Base-by-base conservation (phyloP, 352 stramenopile species). In the Globisporangium orthogonon region DNA sequence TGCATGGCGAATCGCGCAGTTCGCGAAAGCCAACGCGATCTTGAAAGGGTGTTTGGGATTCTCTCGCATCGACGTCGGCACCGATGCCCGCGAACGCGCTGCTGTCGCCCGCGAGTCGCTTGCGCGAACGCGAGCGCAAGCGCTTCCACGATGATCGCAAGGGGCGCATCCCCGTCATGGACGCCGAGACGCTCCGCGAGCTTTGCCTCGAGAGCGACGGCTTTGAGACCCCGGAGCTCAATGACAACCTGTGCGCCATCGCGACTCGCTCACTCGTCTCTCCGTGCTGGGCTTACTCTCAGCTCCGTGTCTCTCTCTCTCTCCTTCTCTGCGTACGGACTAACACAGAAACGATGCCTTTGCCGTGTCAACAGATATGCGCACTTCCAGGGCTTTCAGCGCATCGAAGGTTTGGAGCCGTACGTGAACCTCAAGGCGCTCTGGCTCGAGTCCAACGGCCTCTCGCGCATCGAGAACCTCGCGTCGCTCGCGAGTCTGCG, bases 401-500 rank as follows among this genome's bases (percentile, higher is more conserved):
- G 74, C 45, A 98, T 99, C 53, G 88, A 98, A 58, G 96, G 97
- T 23, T 76, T 99, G 2, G 90, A 97, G 31, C 70, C 83, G 40
- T 99, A 98, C 70, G 89, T 71, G 74, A 94, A 86, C 18, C 75
- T 98, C 51, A 98, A 97, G 64, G 84, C 89, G 46, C 71, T 99
- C n/a, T 99, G 88, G 88, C 83, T 99, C 31, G 93, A 98, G 64
- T 95, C 86, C 1, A 98, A 98, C 64, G 93, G 91, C 7, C 77
- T 98, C 35, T 70, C 66, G 23, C 85, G 69, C 61, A 88, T 98
- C 30, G 88, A 91, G 52, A 87, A 87, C 62, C 70, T 97, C 41
- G 56, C 64, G 33, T 58, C 82, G 50, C 69, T 97, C 7, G 56
- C 70, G 13, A 70, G 93, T n/a, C 60, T 98, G 29, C 71, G 94